Conservation (phyloP, 2,329 filamentous ascomycete species). For the Herpotrichia juniperi region DNA sequence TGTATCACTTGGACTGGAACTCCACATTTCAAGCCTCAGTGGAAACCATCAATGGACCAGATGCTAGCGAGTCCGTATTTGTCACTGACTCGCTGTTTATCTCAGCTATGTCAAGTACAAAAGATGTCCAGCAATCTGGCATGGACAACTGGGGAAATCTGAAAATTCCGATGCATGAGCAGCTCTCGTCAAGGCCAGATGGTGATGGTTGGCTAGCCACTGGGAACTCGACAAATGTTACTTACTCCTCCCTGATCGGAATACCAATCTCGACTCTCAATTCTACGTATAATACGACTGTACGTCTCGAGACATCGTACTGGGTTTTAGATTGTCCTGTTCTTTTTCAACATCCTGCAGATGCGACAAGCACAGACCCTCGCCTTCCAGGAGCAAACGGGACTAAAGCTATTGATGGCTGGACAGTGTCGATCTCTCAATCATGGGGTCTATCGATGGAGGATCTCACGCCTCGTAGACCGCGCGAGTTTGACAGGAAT, state of each 20-base stretch:
- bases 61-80: neutral
- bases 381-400: too few species aligned
- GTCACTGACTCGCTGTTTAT: neutral
- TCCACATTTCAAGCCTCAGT: neutral
- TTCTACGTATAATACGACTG: slow-evolving; percentile 9
- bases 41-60: neutral
- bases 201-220: slow-evolving; percentile 13
- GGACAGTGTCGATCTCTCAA: too few species aligned
- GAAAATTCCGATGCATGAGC: slow-evolving; percentile 21
- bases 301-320: slow-evolving; percentile 16
- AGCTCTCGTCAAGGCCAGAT: slow-evolving; percentile 1
- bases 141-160: slow-evolving; percentile 22
- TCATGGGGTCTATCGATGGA: neutral
- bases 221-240: neutral
- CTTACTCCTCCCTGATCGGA: slow-evolving; percentile 15
- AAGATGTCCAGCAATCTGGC: slow-evolving; percentile 6
- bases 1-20: slow-evolving; percentile 8
- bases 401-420: too few species aligned
- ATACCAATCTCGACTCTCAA: slow-evolving; percentile 9
- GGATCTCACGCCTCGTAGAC: too few species aligned
- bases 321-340: slow-evolving; percentile 15
- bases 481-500: slow-evolving; percentile 6
- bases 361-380: neutral
- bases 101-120: slow-evolving; percentile 3
- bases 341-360: neutral